Conservation (phyloP, 176 grass and related monocot species). For the Rhipidocladum racemiflorum region DNA sequence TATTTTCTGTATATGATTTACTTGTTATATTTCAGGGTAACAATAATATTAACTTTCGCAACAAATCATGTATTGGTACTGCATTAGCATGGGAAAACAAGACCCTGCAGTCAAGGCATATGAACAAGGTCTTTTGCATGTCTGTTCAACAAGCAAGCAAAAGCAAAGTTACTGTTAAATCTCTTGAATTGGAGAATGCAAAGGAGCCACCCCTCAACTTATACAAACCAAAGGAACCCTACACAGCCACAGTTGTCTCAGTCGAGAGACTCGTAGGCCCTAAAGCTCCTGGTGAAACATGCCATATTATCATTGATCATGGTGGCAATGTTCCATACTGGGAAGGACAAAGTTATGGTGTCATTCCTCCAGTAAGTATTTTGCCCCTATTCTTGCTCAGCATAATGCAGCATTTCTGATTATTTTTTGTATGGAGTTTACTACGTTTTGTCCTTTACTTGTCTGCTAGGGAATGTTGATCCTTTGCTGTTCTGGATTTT, state of each 20-base stretch:
- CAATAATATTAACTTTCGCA: constrained; percentile 41
- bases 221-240: constrained; percentile 71
- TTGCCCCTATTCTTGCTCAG: background rate
- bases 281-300: constrained; percentile 85
- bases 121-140: constrained; percentile 57
- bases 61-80: constrained; percentile 33
- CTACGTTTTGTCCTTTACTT: background rate
- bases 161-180: constrained; percentile 61
- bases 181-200: constrained; percentile 67
- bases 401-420: background rate
- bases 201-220: constrained; percentile 73
- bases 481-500: background rate
- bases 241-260: constrained; percentile 67
- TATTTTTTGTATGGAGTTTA: background rate
- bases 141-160: constrained; percentile 52
- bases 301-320: constrained; percentile 92
- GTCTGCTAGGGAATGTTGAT: background rate
- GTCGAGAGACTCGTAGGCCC: constrained; percentile 92
- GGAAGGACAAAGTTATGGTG: constrained; percentile 92
- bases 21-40: constrained; percentile 50
- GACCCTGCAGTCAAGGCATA: constrained; percentile 26
- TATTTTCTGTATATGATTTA: background rate
- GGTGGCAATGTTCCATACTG: constrained; percentile 88
- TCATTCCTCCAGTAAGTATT: constrained; percentile 81
- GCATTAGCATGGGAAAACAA: constrained; percentile 46